Conservation (phyloP, 129 eudicot species). For the Logfia minima region DNA sequence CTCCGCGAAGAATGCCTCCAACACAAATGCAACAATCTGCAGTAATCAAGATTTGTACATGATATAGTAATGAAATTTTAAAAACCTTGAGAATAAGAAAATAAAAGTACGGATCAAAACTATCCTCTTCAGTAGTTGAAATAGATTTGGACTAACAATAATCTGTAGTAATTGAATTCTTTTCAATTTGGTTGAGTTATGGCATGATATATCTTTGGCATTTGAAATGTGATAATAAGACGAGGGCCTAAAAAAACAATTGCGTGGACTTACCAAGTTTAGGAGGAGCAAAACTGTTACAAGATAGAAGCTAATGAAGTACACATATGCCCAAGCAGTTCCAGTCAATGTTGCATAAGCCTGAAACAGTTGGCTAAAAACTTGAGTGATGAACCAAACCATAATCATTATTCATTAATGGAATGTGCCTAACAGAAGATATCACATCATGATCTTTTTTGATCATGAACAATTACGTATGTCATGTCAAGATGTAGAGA, state of each 20-base stretch:
- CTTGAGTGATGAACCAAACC: slow-evolving; percentile 5
- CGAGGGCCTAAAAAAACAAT: slow-evolving; percentile 3
- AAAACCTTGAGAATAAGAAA: background rate
- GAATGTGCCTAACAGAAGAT: background rate
- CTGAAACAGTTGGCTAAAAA: slow-evolving; percentile 42
- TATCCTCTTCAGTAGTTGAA: background rate
- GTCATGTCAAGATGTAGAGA: background rate
- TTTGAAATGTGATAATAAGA: background rate
- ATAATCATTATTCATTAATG: background rate
- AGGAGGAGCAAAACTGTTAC: slow-evolving; percentile 58
- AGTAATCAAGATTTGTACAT: slow-evolving; percentile 10
- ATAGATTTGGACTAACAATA: background rate
- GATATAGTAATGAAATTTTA: background rate
- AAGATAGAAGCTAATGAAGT: slow-evolving; percentile 90
- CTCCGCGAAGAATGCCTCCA: slow-evolving; percentile 98
- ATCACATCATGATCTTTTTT: background rate
- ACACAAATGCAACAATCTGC: slow-evolving; percentile 92
- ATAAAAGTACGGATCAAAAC: background rate
- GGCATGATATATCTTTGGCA: background rate
- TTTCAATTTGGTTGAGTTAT: slow-evolving; percentile 3
- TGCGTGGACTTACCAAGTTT: slow-evolving; percentile 55
- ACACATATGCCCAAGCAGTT: slow-evolving; percentile 61
- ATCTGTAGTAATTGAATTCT: background rate
- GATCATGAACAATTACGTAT: background rate
- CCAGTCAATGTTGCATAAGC: slow-evolving; percentile 70